These are phyloP conservation scores for Diaporthe sp. DNA, from an alignment of 2,329 filamentous ascomycete genomes.

Conservation along the genomic window DNA sequence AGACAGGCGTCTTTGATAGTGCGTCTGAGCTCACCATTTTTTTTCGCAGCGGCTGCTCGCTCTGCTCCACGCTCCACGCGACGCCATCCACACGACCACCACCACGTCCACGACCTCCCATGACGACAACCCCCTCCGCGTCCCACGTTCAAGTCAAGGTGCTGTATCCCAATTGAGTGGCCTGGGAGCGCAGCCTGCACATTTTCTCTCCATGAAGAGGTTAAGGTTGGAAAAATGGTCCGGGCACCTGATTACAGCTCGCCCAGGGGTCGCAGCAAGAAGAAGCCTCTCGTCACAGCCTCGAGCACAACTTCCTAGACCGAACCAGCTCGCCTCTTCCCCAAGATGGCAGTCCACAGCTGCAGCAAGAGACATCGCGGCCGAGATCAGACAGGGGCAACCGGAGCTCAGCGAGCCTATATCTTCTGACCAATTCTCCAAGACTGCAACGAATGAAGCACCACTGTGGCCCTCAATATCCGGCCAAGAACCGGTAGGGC, in stretches of 20 bases:
- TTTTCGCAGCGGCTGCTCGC: conserved; percentile 28
- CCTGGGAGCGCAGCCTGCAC: conserved; percentile 29
- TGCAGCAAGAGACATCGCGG: conserved; percentile 32
- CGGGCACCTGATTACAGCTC: conserved; percentile 66
- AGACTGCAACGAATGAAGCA: conserved; percentile 44
- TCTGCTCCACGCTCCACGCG: conserved; percentile 34
- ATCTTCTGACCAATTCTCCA: conserved; percentile 38
- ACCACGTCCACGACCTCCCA: conserved; percentile 33
- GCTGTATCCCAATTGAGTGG: conserved; percentile 32
- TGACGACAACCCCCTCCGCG: conserved; percentile 32
- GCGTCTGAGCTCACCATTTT: conserved; percentile 36
- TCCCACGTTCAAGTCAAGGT: conserved; percentile 28
- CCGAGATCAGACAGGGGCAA: conserved; percentile 29
- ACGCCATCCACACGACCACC: conserved; percentile 30
- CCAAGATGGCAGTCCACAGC: conserved; percentile 46
- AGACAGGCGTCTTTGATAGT: conserved; percentile 28
- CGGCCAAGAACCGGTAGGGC: conserved; percentile 24
- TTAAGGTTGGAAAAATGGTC: conserved; percentile 70
- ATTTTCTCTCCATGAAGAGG: conserved; percentile 63
- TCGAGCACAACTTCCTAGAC: conserved; percentile 28
- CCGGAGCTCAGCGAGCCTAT: conserved; percentile 20
- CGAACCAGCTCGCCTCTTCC: conserved; percentile 38
- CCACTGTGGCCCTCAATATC: conserved; percentile 48
- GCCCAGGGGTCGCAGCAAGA: conserved; percentile 50
- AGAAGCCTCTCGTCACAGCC: conserved; percentile 40